Evolutionary conservation across 116 monocot genomes (phyloP).

Genomic region (Zostera marina): DNA sequence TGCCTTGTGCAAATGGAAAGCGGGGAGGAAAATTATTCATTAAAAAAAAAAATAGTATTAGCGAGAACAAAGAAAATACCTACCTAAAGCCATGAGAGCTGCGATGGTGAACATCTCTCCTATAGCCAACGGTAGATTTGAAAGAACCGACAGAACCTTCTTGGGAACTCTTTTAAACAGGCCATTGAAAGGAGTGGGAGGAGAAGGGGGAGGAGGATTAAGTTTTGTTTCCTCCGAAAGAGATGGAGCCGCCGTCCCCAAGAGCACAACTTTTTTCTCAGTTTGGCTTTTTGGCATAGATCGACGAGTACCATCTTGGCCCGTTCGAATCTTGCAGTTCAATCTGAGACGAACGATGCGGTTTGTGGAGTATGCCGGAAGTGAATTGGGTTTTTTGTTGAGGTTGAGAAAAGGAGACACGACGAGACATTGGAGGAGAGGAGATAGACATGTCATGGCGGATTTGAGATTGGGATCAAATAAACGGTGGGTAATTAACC

Average conservation of each 20-base stretch:
- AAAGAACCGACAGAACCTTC: constrained; percentile 42
- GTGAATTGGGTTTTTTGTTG: background rate
- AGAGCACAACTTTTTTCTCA: constrained; percentile 47
- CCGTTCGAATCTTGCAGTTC: constrained; percentile 15
- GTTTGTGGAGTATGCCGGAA: background rate
- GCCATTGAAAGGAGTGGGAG: constrained; percentile 1
- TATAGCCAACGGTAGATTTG: constrained; percentile 80
- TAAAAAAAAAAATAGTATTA: background rate
- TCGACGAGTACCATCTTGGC: constrained; percentile 12
- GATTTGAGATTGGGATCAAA: background rate
- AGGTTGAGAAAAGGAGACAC: constrained; percentile 4
- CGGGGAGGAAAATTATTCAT: background rate
- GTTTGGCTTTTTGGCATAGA: constrained; percentile 5
- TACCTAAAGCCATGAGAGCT: constrained; percentile 81
- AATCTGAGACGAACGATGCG: constrained; percentile 7
- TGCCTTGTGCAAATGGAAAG: constrained; percentile 11
- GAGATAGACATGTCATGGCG: background rate
- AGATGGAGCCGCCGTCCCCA: constrained; percentile 41
- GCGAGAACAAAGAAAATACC: background rate
- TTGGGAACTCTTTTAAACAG: constrained; percentile 31
- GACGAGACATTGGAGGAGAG: background rate
- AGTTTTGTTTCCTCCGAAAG: constrained; percentile 21
- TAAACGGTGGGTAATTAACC: too few species aligned
- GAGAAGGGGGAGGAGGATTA: too few species aligned
- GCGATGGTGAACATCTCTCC: constrained; percentile 83